These are phyloP conservation scores for Sarcomyxa edulis DNA, from an alignment of 768 basidiomycete genomes.

Conservation along the genomic window DNA sequence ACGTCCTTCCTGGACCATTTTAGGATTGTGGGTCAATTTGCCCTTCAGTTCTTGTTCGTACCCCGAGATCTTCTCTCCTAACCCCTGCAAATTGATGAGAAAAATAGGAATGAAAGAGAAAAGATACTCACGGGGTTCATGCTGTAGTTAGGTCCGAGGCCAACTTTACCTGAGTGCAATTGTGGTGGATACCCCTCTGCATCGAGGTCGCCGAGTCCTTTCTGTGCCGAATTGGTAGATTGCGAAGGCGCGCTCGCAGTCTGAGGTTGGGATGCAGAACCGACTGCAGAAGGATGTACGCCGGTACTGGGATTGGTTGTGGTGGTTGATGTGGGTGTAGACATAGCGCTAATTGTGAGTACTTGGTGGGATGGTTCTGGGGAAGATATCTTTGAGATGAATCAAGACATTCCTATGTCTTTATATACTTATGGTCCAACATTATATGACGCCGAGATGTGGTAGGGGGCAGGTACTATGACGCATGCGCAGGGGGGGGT, in stretches of 20 bases:
- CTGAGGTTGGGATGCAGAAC: neutral
- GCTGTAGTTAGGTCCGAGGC: constrained; percentile 36
- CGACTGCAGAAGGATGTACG: constrained; percentile 6
- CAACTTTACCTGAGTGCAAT: constrained; percentile 37
- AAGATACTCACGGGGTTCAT: constrained; percentile 23
- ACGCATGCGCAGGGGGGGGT: too few species aligned
- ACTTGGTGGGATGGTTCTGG: too few species aligned
- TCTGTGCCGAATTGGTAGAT: constrained; percentile 2
- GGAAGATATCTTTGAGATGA: too few species aligned
- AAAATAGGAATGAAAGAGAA: neutral
- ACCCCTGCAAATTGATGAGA: constrained; percentile 11
- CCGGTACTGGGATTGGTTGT: neutral
- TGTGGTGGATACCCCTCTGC: constrained; percentile 30
- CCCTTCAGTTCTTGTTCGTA: constrained; percentile 28
- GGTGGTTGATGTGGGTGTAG: too few species aligned
- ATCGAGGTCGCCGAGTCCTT: constrained; percentile 2
- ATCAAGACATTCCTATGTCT: too few species aligned
- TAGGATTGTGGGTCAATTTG: constrained; percentile 15
- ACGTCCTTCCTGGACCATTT: too few species aligned
- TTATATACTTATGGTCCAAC: too few species aligned
- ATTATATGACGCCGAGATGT: too few species aligned
- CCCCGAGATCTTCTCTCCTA: constrained; percentile 26
- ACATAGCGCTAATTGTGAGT: too few species aligned
- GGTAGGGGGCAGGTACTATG: too few species aligned
- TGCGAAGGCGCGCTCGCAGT: neutral